Evolutionary conservation across 306 rosid genomes (phyloP).

Genomic region (Vigna nakashimae): DNA sequence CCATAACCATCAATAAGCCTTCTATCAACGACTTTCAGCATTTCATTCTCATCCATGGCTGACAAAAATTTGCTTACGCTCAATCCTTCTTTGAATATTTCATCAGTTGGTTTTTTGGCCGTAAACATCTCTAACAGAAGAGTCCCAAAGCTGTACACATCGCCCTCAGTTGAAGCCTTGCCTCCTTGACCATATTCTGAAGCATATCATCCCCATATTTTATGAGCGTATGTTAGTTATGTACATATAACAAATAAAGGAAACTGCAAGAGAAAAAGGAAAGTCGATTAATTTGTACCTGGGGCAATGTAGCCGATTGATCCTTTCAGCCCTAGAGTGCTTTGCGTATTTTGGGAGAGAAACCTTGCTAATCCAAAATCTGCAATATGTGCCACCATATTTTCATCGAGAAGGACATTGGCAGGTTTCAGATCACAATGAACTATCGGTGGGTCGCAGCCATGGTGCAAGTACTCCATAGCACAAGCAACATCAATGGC

Average conservation of each 20-base stretch:
- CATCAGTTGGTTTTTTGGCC: constrained; percentile 50
- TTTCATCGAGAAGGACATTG: constrained; percentile 52
- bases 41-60: constrained; percentile 36
- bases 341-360: constrained; percentile 43
- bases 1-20: constrained; percentile 41
- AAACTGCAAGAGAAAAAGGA: not conserved
- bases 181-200: constrained; percentile 53
- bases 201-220: constrained; percentile 29
- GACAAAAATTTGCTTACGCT: constrained; percentile 39
- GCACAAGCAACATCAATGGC: constrained; percentile 58
- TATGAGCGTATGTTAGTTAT: not conserved
- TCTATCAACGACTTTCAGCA: constrained; percentile 34
- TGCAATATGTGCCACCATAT: constrained; percentile 56
- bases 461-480: constrained; percentile 57
- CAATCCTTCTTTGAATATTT: constrained; percentile 55
- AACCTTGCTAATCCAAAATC: constrained; percentile 62
- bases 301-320: constrained; percentile 62
- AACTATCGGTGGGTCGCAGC: constrained; percentile 55
- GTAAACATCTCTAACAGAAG: constrained; percentile 49
- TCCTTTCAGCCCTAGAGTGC: constrained; percentile 49
- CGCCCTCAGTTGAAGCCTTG: constrained; percentile 52
- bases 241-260: not conserved
- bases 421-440: constrained; percentile 61
- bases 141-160: constrained; percentile 56
- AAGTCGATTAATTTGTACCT: constrained; percentile 27